phyloP scores from a whole-genome alignment of 768 basidiomycete genomes.

The Mycena galopus region DNA sequence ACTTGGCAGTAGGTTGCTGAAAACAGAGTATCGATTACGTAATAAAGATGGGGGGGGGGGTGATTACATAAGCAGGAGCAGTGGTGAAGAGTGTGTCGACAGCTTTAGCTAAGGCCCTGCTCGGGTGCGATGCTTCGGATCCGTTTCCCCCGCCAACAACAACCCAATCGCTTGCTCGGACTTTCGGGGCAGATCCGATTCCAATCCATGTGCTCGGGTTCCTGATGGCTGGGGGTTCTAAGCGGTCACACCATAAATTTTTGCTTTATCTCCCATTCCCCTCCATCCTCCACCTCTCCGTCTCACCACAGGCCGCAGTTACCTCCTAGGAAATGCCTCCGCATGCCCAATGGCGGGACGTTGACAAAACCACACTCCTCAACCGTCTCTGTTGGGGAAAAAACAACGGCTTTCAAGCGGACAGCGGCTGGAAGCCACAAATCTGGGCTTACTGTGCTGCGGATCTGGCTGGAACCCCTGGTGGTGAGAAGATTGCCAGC shows the following conservation, averaged over 20 bases:
- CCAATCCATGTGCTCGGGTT: not conserved
- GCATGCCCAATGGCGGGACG: not conserved
- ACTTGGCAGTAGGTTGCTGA: too few species aligned
- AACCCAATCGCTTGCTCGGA: not conserved
- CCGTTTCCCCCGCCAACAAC: not conserved
- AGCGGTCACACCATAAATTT: not conserved
- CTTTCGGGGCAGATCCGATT: not conserved
- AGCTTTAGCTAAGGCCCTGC: not conserved
- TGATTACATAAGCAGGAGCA: too few species aligned
- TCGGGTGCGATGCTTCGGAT: not conserved
- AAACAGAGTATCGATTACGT: too few species aligned
- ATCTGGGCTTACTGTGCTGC: not conserved
- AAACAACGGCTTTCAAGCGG: conserved; percentile 1
- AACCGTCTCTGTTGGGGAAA: not conserved
- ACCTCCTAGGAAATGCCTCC: not conserved
- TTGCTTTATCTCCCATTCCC: not conserved
- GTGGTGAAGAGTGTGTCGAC: too few species aligned
- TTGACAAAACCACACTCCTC: not conserved
- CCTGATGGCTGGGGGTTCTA: not conserved
- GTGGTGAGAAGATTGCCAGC: not conserved
- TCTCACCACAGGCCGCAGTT: not conserved
- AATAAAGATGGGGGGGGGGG: too few species aligned
- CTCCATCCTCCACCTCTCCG: not conserved
- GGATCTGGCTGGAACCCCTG: not conserved
- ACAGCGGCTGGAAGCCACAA: conserved; percentile 27